Conservation (phyloP, 495 filamentous ascomycete genomes). For the Penicillium atrosanguineum region DNA sequence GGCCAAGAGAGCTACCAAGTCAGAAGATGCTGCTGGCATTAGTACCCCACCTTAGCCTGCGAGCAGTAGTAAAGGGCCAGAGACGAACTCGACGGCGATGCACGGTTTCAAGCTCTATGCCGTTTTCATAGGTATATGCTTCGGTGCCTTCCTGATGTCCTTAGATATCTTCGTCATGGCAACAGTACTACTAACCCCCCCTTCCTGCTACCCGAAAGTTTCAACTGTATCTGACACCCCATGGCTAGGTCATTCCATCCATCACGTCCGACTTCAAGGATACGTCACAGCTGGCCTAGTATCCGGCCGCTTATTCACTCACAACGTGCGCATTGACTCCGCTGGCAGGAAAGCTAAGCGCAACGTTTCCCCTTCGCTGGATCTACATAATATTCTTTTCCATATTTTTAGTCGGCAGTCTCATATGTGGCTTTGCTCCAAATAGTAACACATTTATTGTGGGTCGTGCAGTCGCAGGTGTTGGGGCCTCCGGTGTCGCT, state of each 20-base stretch:
- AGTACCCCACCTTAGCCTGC: background rate
- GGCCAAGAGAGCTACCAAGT: background rate
- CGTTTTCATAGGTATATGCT: background rate
- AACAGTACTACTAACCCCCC: background rate
- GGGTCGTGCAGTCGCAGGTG: constrained; percentile 69
- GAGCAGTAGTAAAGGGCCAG: background rate
- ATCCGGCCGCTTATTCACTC: background rate
- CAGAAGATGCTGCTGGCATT: background rate
- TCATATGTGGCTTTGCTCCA: constrained; percentile 67
- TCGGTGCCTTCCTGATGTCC: background rate
- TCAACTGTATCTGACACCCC: background rate
- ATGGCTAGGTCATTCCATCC: background rate
- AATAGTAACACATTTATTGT: constrained; percentile 63
- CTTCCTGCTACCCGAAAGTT: background rate
- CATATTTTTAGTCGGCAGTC: constrained; percentile 68
- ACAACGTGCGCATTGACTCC: background rate
- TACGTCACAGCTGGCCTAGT: background rate
- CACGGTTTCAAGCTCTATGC: background rate
- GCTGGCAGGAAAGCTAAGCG: background rate
- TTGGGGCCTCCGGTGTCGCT: constrained; percentile 64
- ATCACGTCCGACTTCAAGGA: background rate
- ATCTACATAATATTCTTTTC: background rate
- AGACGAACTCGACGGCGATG: background rate
- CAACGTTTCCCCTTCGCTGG: background rate
- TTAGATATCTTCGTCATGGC: constrained; percentile 1